Percentiles rank a stretch among this genome's conserved stretches.
Conservation (phyloP, 108 stramenopile genomes). For the Discostella stelligeroides region DNA sequence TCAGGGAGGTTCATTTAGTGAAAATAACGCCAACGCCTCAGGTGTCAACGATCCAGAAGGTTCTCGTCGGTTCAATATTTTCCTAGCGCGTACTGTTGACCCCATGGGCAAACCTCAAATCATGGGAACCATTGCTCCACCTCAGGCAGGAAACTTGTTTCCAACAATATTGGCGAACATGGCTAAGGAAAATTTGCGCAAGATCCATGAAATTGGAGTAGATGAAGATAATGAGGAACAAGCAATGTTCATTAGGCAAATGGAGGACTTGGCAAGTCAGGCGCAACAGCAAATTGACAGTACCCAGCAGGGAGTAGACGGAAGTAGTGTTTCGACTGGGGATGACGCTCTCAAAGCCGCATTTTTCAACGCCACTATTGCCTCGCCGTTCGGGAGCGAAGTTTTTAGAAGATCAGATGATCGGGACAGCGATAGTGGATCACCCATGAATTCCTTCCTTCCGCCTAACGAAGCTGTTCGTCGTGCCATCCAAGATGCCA, state of each 20-base stretch:
- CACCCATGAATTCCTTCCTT: slow-evolving; percentile 12
- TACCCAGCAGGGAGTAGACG: slow-evolving; percentile 32
- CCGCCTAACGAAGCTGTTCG: slow-evolving; percentile 74
- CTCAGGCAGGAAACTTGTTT: slow-evolving; percentile 89
- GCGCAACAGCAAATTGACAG: slow-evolving; percentile 40
- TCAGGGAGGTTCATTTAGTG: slow-evolving; percentile 61
- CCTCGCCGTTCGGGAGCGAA: slow-evolving; percentile 46
- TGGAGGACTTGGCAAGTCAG: slow-evolving; percentile 47
- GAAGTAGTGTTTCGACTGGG: slow-evolving; percentile 27
- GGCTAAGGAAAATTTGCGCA: slow-evolving; percentile 65
- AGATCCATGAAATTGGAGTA: slow-evolving; percentile 42
- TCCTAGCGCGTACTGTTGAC: slow-evolving; percentile 78
- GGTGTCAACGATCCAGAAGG: slow-evolving; percentile 90
- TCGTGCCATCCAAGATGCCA: slow-evolving; percentile 76
- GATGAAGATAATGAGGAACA: slow-evolving; percentile 53
- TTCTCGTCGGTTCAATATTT: slow-evolving; percentile 90
- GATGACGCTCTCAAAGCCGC: slow-evolving; percentile 35
- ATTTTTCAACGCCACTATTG: slow-evolving; percentile 85
- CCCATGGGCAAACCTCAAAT: slow-evolving; percentile 75
- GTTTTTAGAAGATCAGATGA: slow-evolving; percentile 28
- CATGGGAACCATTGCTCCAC: slow-evolving; percentile 86
- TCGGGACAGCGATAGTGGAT: slow-evolving; percentile 22
- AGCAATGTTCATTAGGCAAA: slow-evolving; percentile 48
- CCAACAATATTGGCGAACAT: slow-evolving; percentile 83
- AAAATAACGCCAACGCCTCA: slow-evolving; percentile 78